Evolutionary conservation across 192 early-diverging fungal genomes (phyloP).

Genomic region (Podila epicladia): DNA sequence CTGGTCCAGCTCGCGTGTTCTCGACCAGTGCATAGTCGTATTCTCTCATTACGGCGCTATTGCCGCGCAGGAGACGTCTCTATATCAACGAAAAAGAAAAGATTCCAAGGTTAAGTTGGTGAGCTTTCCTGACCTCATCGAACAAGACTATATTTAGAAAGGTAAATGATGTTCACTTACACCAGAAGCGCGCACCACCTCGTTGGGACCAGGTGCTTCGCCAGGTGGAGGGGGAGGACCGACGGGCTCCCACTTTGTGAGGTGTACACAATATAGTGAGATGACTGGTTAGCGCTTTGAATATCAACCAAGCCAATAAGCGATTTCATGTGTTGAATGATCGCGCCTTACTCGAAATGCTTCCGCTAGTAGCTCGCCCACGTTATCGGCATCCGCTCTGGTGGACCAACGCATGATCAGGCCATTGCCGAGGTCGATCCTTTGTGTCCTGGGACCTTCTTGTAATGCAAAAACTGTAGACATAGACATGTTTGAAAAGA

Average conservation of each 20-base stretch:
- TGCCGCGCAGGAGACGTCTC: slow-evolving; percentile 9
- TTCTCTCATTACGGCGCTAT: slow-evolving; percentile 4
- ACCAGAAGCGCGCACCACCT: background rate
- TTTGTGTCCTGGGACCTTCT: too few species aligned
- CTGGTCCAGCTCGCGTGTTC: background rate
- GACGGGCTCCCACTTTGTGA: background rate
- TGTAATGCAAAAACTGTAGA: too few species aligned
- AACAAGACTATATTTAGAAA: background rate
- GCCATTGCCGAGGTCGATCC: slow-evolving; percentile 21
- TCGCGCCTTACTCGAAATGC: slow-evolving; percentile 18
- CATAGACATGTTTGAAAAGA: too few species aligned
- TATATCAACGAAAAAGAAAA: background rate
- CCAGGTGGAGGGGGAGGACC: background rate
- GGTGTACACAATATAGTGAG: background rate
- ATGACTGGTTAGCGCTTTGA: background rate
- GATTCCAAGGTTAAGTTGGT: background rate
- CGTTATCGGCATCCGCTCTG: slow-evolving; percentile 8
- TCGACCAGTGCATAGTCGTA: slow-evolving; percentile 15
- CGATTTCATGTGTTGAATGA: background rate
- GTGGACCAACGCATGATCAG: slow-evolving; percentile 46
- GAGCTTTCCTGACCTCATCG: background rate
- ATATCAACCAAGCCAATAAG: background rate
- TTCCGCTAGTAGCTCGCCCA: slow-evolving; percentile 4
- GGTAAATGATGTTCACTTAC: background rate
- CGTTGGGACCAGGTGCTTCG: background rate